A percentile compares a stretch with the other conserved stretches of the same genome.
Conservation (phyloP, 495 filamentous ascomycete species). For the Symbiotaphrina buchneri region DNA sequence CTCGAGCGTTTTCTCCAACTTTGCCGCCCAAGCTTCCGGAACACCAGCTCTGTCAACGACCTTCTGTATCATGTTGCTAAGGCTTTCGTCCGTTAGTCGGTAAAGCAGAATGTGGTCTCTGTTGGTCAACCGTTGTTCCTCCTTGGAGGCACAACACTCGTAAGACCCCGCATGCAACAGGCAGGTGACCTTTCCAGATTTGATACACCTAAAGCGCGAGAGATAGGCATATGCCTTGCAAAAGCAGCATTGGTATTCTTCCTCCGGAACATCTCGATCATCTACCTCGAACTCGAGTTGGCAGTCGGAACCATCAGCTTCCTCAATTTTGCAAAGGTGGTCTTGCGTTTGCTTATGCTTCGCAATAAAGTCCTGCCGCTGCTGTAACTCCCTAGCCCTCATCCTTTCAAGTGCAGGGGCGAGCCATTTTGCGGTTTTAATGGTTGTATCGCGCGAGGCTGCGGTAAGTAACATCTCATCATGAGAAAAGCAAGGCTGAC, state of each 20-base stretch:
- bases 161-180: conserved; percentile 53
- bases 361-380: conserved; percentile 41
- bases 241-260: conserved; percentile 71
- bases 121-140: conserved; percentile 26
- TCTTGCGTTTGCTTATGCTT: conserved; percentile 32
- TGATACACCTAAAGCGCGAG: conserved; percentile 68
- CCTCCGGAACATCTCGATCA: conserved; percentile 59
- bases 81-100: conserved; percentile 48
- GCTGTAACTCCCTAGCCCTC: conserved; percentile 42
- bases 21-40: conserved; percentile 79
- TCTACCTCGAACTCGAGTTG: conserved; percentile 19
- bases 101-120: conserved; percentile 42
- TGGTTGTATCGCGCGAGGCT: conserved; percentile 52
- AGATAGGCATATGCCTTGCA: conserved; percentile 89
- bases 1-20: conserved; percentile 63
- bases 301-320: background rate
- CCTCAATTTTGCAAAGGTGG: conserved; percentile 18
- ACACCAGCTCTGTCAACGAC: conserved; percentile 68
- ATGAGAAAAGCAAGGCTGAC: conserved; percentile 91
- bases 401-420: conserved; percentile 68
- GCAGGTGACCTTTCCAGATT: conserved; percentile 56
- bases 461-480: conserved; percentile 91
- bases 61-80: conserved; percentile 44
- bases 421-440: conserved; percentile 88
- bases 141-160: conserved; percentile 50